Evolutionary conservation across 345 rosid genomes (phyloP), one percentile per base, ranked within the genome.

Genomic region (Carallia pectinifolia): DNA sequence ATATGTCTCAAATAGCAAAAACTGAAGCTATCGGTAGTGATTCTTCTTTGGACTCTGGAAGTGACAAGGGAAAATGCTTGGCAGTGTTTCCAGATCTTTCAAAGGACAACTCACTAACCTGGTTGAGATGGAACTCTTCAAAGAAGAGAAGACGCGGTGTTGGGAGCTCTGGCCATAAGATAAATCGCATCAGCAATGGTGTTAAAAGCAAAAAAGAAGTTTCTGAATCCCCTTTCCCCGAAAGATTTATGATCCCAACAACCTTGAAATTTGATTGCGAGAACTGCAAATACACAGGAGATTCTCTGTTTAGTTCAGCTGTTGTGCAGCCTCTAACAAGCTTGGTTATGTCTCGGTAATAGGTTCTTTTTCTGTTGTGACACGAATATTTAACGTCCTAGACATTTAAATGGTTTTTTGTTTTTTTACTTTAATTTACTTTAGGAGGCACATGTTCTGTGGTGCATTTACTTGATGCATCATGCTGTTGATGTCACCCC

Each of bases 321-420:
- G 87, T 73, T 23, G 86, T 77, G 71, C 82, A 84, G 13, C 69
- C 84, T 47, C 81, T 85, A 71, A 72, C 89, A 60, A 84, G 79
- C 82, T 71, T 92, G 83, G 83, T 86, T 48, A 84, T 85, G 93
- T 87, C 91, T 65, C 85, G 95, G 70, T 88, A 88, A 88, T 75
- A 12, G 53, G 36, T 62, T 19, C 6, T 7, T 68, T 62, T 34
- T 34, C 65, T 65, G 78, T 77, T 67, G 66, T 70, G 74, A 53
- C 13, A 52, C 44, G 36, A 56, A 40, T 33, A 5, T 18, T 27
- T 30, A 4, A 30, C 17, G 7, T 33, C 31, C 30, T 47, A 23
- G 30, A n/a, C 30, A 4, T 29, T 33, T 8, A 30, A 23, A 23
- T 23, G 23, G 23, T 23, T 23, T 23, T 23, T 23, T 23, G n/a